Percentiles rank a stretch among this genome's conserved stretches.
Evolutionary conservation across 345 rosid genomes (phyloP).

Genomic region (Anacardium occidentale): DNA sequence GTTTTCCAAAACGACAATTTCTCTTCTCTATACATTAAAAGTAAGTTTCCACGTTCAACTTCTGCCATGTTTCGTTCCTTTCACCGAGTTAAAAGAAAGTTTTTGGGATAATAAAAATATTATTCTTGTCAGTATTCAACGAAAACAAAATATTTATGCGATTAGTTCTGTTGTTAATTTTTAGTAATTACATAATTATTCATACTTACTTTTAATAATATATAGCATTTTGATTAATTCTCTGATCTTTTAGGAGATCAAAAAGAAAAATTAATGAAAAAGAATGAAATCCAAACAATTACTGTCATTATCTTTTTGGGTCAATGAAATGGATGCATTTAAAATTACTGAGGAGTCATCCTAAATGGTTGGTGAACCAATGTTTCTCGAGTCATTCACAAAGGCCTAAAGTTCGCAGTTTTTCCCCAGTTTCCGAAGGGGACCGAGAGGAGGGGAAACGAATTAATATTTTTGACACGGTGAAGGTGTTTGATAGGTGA

Average conservation of each 20-base stretch:
- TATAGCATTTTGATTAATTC: too few relatives aligned
- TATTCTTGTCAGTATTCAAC: too few relatives aligned
- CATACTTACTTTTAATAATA: too few relatives aligned
- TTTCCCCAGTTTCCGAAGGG: constrained; percentile 35
- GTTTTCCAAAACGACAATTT: background rate
- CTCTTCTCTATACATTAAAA: background rate
- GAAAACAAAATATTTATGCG: too few relatives aligned
- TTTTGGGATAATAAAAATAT: background rate
- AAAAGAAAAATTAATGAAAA: too few relatives aligned
- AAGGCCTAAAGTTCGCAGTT: constrained; percentile 25
- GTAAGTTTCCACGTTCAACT: background rate
- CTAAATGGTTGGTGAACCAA: constrained; percentile 13
- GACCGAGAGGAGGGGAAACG: constrained; percentile 3
- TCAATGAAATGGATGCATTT: background rate
- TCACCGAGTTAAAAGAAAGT: background rate
- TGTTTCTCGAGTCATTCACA: constrained; percentile 15
- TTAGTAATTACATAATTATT: too few relatives aligned
- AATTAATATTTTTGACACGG: constrained; percentile 10
- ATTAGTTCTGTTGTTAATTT: background rate
- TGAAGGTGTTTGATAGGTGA: constrained; percentile 25
- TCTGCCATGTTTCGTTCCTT: constrained; percentile 2
- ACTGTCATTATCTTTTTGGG: background rate
- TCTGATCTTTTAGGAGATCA: too few relatives aligned
- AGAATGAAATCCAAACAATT: too few relatives aligned
- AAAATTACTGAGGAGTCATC: too few relatives aligned